A percentile compares a stretch with the other conserved stretches of the same genome.
Evolutionary conservation across 2,329 filamentous ascomycete species (phyloP).

Genomic region (Clarireedia homoeocarpa): DNA sequence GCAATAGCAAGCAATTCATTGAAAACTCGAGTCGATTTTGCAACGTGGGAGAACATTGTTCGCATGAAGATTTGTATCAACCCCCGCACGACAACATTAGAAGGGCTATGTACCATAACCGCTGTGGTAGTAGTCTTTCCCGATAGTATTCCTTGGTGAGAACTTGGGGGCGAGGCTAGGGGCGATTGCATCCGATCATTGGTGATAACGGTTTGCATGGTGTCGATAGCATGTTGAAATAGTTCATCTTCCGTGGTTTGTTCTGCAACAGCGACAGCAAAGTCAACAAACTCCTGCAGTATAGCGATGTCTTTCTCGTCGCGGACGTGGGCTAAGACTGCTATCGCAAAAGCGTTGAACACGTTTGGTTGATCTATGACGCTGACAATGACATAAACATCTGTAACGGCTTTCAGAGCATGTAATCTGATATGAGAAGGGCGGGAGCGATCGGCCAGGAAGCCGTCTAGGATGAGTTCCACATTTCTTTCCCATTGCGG

Average conservation of each 20-base stretch:
- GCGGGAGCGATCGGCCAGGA: slow-evolving; percentile 54
- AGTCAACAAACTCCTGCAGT: slow-evolving; percentile 55
- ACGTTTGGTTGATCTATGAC: slow-evolving; percentile 46
- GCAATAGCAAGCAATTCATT: slow-evolving; percentile 57
- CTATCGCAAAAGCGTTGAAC: slow-evolving; percentile 50
- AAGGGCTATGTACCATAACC: slow-evolving; percentile 40
- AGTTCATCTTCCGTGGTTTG: slow-evolving; percentile 45
- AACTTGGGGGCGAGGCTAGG: slow-evolving; percentile 26
- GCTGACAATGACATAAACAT: slow-evolving; percentile 41
- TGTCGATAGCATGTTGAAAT: slow-evolving; percentile 51
- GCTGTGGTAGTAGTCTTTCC: slow-evolving; percentile 11
- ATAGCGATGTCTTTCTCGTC: slow-evolving; percentile 57
- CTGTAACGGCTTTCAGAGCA: slow-evolving; percentile 50
- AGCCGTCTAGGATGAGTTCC: slow-evolving; percentile 49
- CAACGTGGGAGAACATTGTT: slow-evolving; percentile 56
- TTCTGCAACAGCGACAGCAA: slow-evolving; percentile 57
- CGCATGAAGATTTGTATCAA: slow-evolving; percentile 71
- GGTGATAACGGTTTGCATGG: slow-evolving; percentile 43
- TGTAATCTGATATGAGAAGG: slow-evolving; percentile 55
- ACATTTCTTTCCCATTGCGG: slow-evolving; percentile 59
- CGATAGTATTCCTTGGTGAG: slow-evolving; percentile 20
- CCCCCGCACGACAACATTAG: slow-evolving; percentile 63
- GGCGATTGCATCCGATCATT: slow-evolving; percentile 39
- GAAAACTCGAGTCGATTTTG: slow-evolving; percentile 57
- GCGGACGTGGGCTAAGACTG: slow-evolving; percentile 52